Base-by-base conservation (phyloP, 441 rosid species). In the Brassica balearica region DNA sequence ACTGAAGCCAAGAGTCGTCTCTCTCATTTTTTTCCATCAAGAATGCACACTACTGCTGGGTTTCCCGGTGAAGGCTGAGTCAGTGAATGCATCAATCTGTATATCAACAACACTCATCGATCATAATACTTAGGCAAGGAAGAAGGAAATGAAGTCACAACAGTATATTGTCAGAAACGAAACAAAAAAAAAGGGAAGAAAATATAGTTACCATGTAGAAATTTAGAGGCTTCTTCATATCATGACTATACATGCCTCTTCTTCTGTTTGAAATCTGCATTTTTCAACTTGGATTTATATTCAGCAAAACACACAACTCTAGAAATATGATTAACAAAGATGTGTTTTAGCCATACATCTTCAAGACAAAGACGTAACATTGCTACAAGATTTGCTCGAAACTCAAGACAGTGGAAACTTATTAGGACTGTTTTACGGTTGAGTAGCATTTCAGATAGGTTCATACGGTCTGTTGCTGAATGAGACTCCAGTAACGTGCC, bases 401-500 rank as follows among this genome's bases (percentile, higher is more conserved):
- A 46, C 15, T 46, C 53, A 3, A 65, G 9, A 65, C 8, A 43
- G 22, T 12, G 58, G 36, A 67, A 11, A 41, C 34, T 19, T 43
- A 7, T 10, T 62, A 29, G 67, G 41, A 63, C 32, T 63, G 20
- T 63, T 63, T 27, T 9, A 12, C 17, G 10, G 6, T 12, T n/a
- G 9, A 61, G 38, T 59, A 61, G 9, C 41, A 14, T 29, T n/a
- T 6, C 43, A 63, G 12, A 63, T 63, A 29, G 2, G 67, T 63
- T 29, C 67, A 63, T 29, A 63, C 3, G 41, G 20, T 63, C 43
- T 29, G 67, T 63, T 12, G 19, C 36, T 25, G 65, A 27, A 85
- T 88, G 69, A 84, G 79, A 66, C 86, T 77, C 92, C 91, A 90
- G 23, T 83, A 89, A 2, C 81, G 36, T 73, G 86, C 90, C 19